These are phyloP conservation scores for Gleditsia sinensis DNA, from an alignment of 306 rosid species.

Conservation along the genomic window DNA sequence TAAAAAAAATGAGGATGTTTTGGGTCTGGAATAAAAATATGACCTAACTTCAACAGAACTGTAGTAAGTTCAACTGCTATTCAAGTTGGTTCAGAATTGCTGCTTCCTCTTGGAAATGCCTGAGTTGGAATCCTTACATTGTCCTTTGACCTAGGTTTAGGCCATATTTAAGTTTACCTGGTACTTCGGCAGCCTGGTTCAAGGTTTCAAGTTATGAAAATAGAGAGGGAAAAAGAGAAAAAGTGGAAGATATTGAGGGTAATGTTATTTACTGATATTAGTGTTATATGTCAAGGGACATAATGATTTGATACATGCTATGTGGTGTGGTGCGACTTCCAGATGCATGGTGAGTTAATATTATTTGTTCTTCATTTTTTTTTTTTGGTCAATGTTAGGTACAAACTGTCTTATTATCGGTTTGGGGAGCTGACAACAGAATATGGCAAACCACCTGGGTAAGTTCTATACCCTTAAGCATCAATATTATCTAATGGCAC, in stretches of 20 bases:
- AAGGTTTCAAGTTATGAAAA: neutral
- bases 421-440: slow-evolving; percentile 98
- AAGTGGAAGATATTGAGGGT: neutral
- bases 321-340: neutral
- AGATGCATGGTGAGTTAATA: slow-evolving; percentile 7
- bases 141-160: slow-evolving; percentile 3
- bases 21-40: neutral
- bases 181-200: neutral
- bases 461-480: slow-evolving; percentile 38
- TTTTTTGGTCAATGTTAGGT: no score
- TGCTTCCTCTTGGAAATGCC: neutral
- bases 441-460: slow-evolving; percentile 98
- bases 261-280: neutral
- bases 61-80: neutral
- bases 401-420: slow-evolving; percentile 90
- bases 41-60: neutral
- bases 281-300: neutral
- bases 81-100: neutral
- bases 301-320: slow-evolving; percentile 7
- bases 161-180: slow-evolving; percentile 15
- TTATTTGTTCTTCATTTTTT: slow-evolving; percentile 19
- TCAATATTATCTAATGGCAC: slow-evolving; percentile 6
- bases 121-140: slow-evolving; percentile 1
- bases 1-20: neutral
- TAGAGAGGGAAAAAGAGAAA: neutral